Evolutionary conservation across 805 yeast genomes (phyloP), one percentile per base, ranked within the genome.

Genomic region (Yarrowia phangngaensis): DNA sequence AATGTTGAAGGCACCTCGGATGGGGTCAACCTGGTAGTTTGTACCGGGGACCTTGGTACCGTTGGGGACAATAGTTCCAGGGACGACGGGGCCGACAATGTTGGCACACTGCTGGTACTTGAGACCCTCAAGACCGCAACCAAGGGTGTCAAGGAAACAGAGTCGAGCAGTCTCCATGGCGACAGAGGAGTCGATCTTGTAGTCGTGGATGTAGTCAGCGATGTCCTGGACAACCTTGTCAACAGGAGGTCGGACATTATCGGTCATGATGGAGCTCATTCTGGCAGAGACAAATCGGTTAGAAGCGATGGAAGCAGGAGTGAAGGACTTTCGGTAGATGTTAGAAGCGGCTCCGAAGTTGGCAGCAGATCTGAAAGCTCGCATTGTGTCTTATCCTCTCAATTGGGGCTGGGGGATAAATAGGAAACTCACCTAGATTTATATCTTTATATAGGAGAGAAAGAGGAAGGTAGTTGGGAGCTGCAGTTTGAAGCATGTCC

Each of bases 11-110:
- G 81, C 80, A 32, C 76, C 82, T 51, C 75, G 70, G 32, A 77
- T 66, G 13, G 82, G 82, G 58, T 78, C 81, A 55, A 73, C 60
- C 51, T 66, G 69, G 55, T 70, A 67, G 31, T 60, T 53, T 2
- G 82, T 78, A 22, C 82, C 82, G 23, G 74, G 68, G 29, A 77
- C 72, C 43, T 67, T 70, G n/a, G 79, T 65, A 43, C 81, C 82
- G 54, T 74, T 70, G 22, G 79, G 77, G 8, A 76, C 78, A 23
- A 62, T 57, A 4, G 78, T 72, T 3, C 79, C 80, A 16, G 79
- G 78, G 4, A 76, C 78, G n/a, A 73, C 71, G 4, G 82, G 82
- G 32, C 75, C 73, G 52, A 77, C 69, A 31, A 78, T 63, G 15
- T 65, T 60, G 26, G 67, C 61, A 47, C 77, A 76, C 55, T 74